Evolutionary conservation across 192 early-diverging fungal genomes (phyloP).

Genomic region (Spizellomyces punctatus): DNA sequence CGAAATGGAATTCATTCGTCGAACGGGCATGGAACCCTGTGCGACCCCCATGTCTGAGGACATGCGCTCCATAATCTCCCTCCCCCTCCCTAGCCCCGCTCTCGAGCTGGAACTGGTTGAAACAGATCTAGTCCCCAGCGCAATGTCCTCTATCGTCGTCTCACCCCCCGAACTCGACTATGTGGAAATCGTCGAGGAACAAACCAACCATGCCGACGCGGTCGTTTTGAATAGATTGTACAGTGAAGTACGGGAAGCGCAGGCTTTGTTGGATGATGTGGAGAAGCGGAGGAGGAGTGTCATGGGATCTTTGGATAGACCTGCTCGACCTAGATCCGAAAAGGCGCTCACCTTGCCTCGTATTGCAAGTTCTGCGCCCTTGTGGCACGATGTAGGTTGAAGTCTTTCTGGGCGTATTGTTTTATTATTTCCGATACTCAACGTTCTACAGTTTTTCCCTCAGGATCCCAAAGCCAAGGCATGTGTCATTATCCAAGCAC

Average conservation of each 20-base stretch:
- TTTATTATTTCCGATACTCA: no score
- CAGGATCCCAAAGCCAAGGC: constrained; percentile 11
- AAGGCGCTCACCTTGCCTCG: background rate
- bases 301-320: background rate
- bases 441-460: background rate
- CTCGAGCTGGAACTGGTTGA: constrained; percentile 5
- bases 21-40: constrained; percentile 4
- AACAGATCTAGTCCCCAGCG: background rate
- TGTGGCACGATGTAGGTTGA: constrained; percentile 2
- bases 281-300: constrained; percentile 5
- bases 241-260: constrained; percentile 18
- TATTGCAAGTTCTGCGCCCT: background rate
- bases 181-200: constrained; percentile 18
- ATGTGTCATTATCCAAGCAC: constrained; percentile 10
- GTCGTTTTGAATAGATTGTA: constrained; percentile 15
- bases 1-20: constrained; percentile 7
- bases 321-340: background rate
- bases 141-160: constrained; percentile 1
- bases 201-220: constrained; percentile 5
- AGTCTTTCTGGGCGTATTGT: no score
- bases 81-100: constrained; percentile 19
- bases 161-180: constrained; percentile 32
- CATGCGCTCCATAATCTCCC: background rate
- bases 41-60: constrained; percentile 18
- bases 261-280: constrained; percentile 19